A percentile compares a stretch with the other conserved stretches of the same genome.
Evolutionary conservation across 805 yeast genomes (phyloP).

Genomic region (Zygoascus flipseniorum): DNA sequence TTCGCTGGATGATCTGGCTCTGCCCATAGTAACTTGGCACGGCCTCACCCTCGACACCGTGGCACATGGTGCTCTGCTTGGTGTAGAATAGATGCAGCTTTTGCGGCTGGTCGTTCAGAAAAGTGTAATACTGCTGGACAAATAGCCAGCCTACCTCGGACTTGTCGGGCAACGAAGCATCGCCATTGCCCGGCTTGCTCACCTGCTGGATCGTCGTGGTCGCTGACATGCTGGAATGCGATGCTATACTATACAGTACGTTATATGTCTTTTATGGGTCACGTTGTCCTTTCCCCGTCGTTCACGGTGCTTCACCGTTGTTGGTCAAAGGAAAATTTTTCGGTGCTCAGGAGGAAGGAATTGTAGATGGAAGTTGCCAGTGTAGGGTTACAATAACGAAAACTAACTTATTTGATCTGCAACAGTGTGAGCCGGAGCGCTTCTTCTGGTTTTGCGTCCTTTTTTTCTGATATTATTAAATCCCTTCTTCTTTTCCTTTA

Average conservation of each 20-base stretch:
- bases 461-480: too few species aligned
- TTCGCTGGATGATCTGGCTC: constrained; percentile 24
- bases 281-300: background rate
- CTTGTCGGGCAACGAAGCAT: constrained; percentile 2
- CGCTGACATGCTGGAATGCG: constrained; percentile 2
- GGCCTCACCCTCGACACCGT: constrained; percentile 32
- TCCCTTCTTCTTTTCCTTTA: too few species aligned
- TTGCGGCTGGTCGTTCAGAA: constrained; percentile 26
- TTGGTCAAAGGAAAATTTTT: background rate
- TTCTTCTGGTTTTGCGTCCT: too few species aligned
- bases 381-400: background rate
- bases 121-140: constrained; percentile 32
- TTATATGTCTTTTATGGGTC: background rate
- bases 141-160: constrained; percentile 32
- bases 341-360: background rate
- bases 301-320: background rate
- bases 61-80: constrained; percentile 26
- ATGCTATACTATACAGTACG: background rate
- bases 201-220: background rate
- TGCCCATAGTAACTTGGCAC: constrained; percentile 24
- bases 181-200: background rate
- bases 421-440: too few species aligned
- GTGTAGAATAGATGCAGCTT: constrained; percentile 30
- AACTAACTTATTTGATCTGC: too few species aligned
- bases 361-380: background rate